Evolutionary conservation across 73 alveolate genomes (phyloP).

Genomic region (Uronychia setigera): DNA sequence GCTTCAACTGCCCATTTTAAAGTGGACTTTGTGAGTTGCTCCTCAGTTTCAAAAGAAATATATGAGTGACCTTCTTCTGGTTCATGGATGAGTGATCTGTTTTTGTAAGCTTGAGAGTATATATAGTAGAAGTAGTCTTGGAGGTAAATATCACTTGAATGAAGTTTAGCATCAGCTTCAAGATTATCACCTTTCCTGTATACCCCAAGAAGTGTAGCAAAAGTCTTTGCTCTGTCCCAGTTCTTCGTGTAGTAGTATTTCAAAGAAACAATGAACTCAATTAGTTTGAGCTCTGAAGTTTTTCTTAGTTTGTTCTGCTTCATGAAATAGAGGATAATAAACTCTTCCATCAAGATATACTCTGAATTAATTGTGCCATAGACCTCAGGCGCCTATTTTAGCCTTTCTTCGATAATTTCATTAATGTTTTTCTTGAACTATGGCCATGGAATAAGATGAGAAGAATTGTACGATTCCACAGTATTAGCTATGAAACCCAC

Average conservation of each 20-base stretch:
- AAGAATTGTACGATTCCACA: background rate
- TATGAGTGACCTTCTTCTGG: background rate
- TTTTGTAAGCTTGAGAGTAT: slow-evolving; percentile 18
- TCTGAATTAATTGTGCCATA: slow-evolving; percentile 35
- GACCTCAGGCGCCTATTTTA: slow-evolving; percentile 27
- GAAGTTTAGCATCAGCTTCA: slow-evolving; percentile 1
- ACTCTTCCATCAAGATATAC: slow-evolving; percentile 39
- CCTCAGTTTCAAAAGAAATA: background rate
- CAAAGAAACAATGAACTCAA: slow-evolving; percentile 22
- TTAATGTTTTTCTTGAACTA: slow-evolving; percentile 19
- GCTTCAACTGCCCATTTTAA: background rate
- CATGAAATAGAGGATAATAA: slow-evolving; percentile 22
- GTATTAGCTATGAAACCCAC: background rate
- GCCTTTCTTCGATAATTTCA: slow-evolving; percentile 38
- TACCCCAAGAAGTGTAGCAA: background rate
- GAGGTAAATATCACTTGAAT: slow-evolving; percentile 31
- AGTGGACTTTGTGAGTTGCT: background rate
- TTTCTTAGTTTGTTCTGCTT: slow-evolving; percentile 20
- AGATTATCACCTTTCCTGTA: background rate
- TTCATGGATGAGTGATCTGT: background rate
- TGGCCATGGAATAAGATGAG: slow-evolving; percentile 44
- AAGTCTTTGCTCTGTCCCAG: slow-evolving; percentile 47
- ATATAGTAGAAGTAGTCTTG: slow-evolving; percentile 43
- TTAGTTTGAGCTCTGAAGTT: slow-evolving; percentile 18
- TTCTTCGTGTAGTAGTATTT: slow-evolving; percentile 29